Evolutionary conservation across 345 rosid species (phyloP), one percentile per base, ranked within the genome.

Genomic region (Pelargonium nanum): DNA sequence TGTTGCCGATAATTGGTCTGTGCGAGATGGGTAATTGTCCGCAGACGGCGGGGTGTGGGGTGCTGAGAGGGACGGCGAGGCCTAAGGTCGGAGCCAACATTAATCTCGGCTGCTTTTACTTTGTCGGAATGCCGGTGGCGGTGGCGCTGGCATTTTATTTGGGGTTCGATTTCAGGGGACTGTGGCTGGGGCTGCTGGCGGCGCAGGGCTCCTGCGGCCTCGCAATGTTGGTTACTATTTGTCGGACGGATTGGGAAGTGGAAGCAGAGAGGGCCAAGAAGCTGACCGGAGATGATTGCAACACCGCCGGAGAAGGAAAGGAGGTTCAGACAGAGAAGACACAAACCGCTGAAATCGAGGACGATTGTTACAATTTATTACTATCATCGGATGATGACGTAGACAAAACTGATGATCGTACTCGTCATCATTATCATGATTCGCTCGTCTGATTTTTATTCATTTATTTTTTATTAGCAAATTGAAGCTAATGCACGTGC

Each of bases 11-110:
- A 23, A 58, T 69, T 1, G 77, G 77, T 32, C 56, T 69, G 24
- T 74, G 77, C 56, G 77, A 74, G 60, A 63, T 74, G 9, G 77
- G 70, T 19, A 74, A 74, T 50, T 74, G 73, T 57, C 77, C 77
- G 2, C 77, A 74, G 61, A 74, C 77, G 15, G 65, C 70, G 1
- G 69, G 70, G 26, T 65, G 74, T 20, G 77, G 77, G 3, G 70
- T 65, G 26, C 64, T 78, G 19, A 65, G 82, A 17, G 82, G 82
- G 1, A 66, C 68, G 44, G 82, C 82, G 5, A 69, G 82, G 69
- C 82, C 82, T 10, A 52, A 68, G 7, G 45, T 66, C 2, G 79
- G 79, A 51, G 79, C 79, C 2, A 71, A 75, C 57, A 64, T 75
- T 30, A 75, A 75, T 67, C 25, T 75, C 40, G 70, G 72, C 21